Conservation (phyloP, 2,329 filamentous ascomycete species). For the Aspergillus niger region DNA sequence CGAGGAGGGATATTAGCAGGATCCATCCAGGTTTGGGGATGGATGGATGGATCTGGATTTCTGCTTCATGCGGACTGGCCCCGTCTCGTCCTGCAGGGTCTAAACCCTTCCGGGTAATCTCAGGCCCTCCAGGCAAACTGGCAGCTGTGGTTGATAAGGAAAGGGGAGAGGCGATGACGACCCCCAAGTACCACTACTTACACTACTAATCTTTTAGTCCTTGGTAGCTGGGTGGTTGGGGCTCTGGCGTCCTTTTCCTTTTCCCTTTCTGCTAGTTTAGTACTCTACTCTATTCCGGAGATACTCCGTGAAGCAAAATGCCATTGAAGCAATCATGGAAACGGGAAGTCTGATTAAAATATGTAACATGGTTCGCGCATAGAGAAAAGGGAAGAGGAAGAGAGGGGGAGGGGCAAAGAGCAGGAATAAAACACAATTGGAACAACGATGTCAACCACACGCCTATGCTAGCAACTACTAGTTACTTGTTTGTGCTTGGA, state of each 20-base stretch:
- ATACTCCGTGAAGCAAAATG: not conserved
- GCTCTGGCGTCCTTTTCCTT: not conserved
- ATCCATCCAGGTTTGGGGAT: conserved; percentile 5
- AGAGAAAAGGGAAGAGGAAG: not conserved
- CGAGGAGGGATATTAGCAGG: not conserved
- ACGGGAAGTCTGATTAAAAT: not conserved
- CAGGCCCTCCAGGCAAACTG: not conserved
- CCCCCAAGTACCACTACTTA: not conserved
- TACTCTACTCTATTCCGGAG: not conserved
- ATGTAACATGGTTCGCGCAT: not conserved
- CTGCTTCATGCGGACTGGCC: not conserved
- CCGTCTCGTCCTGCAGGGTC: not conserved
- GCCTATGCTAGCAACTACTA: not conserved
- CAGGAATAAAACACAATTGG: not conserved
- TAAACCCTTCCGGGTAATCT: not conserved
- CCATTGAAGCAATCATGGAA: not conserved
- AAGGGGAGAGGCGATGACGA: not conserved
- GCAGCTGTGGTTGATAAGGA: not conserved
- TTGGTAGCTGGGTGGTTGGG: not conserved
- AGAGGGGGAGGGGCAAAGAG: not conserved
- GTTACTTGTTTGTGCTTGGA: not conserved
- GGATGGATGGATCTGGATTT: conserved; percentile 3
- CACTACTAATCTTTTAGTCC: not conserved
- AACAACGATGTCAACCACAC: not conserved
- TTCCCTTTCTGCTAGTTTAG: not conserved